These are phyloP conservation scores for Jasminum sambac DNA, from an alignment of 257 asterid genomes.

Conservation along the genomic window DNA sequence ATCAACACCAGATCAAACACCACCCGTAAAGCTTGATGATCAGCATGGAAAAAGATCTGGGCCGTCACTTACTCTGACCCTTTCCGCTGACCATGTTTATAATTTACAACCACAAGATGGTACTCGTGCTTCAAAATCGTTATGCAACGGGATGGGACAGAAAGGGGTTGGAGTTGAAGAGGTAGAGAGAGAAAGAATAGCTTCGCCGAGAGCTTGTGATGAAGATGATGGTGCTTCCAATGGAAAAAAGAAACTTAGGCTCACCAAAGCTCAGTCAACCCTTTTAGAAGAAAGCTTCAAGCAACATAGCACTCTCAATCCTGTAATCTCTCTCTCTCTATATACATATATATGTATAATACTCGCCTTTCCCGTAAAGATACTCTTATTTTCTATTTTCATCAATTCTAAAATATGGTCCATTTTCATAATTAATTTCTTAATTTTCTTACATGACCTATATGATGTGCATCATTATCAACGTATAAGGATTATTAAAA, in stretches of 20 bases:
- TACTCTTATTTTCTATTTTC: too few species aligned
- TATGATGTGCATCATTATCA: too few species aligned
- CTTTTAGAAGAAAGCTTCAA: constrained; percentile 61
- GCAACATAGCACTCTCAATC: constrained; percentile 60
- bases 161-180: constrained; percentile 44
- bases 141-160: constrained; percentile 60
- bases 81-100: constrained; percentile 33
- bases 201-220: constrained; percentile 44
- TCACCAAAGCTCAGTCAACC: constrained; percentile 52
- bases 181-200: constrained; percentile 57
- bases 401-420: too few species aligned
- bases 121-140: constrained; percentile 57
- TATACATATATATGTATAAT: neutral
- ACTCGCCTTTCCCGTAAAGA: too few species aligned
- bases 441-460: too few species aligned
- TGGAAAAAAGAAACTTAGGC: constrained; percentile 53
- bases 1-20: constrained; percentile 23
- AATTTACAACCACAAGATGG: constrained; percentile 49
- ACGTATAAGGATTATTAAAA: too few species aligned
- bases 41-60: constrained; percentile 18
- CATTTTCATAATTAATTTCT: too few species aligned
- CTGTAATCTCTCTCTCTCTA: constrained; percentile 30
- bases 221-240: constrained; percentile 50
- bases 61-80: constrained; percentile 46
- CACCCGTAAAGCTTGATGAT: neutral